A percentile compares a stretch with the other conserved stretches of the same genome.
These are phyloP conservation scores for Canavalia ensiformis DNA, from an alignment of 306 rosid genomes.

Conservation along the genomic window DNA sequence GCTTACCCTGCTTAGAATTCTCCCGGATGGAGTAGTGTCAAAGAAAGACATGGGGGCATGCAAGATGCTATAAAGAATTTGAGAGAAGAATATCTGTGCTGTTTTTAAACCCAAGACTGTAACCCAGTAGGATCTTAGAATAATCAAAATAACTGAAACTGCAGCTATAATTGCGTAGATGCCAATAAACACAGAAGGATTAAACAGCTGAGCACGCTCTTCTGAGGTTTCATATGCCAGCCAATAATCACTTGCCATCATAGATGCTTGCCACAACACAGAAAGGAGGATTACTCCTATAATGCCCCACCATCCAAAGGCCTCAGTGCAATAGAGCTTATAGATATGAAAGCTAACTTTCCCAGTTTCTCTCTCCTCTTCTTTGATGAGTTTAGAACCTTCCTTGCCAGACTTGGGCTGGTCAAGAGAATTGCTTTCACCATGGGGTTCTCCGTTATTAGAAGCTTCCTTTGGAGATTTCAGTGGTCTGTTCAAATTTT, in stretches of 20 bases:
- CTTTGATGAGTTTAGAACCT: constrained; percentile 88
- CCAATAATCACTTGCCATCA: constrained; percentile 92
- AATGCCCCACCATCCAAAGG: constrained; percentile 93
- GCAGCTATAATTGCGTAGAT: constrained; percentile 64
- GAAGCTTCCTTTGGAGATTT: constrained; percentile 55
- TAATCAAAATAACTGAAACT: constrained; percentile 58
- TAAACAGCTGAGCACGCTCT: constrained; percentile 63
- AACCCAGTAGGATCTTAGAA: constrained; percentile 59
- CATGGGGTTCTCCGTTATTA: constrained; percentile 56
- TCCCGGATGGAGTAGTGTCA: constrained; percentile 97
- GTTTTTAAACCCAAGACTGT: constrained; percentile 78
- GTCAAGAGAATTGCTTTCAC: constrained; percentile 63
- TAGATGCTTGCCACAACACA: constrained; percentile 77
- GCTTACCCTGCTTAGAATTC: constrained; percentile 93
- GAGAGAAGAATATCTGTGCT: constrained; percentile 75
- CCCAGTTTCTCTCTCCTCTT: constrained; percentile 93
- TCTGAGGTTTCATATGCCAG: constrained; percentile 85
- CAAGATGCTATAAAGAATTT: constrained; percentile 79
- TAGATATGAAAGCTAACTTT: constrained; percentile 77
- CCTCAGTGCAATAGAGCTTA: constrained; percentile 91
- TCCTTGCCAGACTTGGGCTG: constrained; percentile 62
- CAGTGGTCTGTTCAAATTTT: constrained; percentile 49
- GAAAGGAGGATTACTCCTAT: constrained; percentile 57
- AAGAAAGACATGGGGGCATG: constrained; percentile 99
- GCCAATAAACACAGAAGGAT: constrained; percentile 68